phyloP scores from a whole-genome alignment of 1,284 basidiomycete genomes.

The Apiotrichum gamsii region DNA sequence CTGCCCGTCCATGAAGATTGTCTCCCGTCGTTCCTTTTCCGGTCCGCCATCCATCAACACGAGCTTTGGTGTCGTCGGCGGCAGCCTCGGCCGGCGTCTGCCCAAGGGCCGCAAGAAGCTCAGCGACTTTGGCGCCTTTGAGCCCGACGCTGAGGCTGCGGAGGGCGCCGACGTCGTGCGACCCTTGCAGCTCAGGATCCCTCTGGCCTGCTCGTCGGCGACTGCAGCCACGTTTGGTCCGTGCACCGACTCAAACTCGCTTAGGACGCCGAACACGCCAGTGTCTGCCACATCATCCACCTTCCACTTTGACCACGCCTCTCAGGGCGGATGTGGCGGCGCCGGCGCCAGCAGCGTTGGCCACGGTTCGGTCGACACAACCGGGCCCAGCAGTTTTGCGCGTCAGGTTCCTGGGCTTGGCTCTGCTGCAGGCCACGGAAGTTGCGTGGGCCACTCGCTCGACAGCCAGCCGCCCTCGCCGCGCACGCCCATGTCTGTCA shows the following conservation, averaged over 20 bases:
- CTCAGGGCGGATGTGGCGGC: too few species aligned
- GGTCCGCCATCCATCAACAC: background rate
- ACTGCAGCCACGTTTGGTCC: background rate
- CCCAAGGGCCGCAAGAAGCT: background rate
- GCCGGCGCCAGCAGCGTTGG: too few species aligned
- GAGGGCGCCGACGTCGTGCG: background rate
- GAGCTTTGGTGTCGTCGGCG: background rate
- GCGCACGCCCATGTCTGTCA: background rate
- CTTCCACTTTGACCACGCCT: background rate
- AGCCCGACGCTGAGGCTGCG: background rate
- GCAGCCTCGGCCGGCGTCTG: background rate
- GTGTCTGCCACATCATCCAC: background rate
- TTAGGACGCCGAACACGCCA: background rate
- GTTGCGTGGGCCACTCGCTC: background rate
- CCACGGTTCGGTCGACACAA: too few species aligned
- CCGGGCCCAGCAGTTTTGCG: too few species aligned
- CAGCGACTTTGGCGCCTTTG: background rate
- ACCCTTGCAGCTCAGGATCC: conserved; percentile 1
- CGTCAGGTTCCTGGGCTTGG: too few species aligned
- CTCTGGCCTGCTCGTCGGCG: background rate
- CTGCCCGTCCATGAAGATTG: background rate
- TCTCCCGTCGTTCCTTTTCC: background rate
- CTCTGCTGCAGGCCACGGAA: too few species aligned
- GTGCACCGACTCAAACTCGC: too few species aligned
- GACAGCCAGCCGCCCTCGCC: background rate